These are phyloP conservation scores for Blyttiomyces sp. DNA, from an alignment of 371 early-diverging fungal species.

Conservation along the genomic window DNA sequence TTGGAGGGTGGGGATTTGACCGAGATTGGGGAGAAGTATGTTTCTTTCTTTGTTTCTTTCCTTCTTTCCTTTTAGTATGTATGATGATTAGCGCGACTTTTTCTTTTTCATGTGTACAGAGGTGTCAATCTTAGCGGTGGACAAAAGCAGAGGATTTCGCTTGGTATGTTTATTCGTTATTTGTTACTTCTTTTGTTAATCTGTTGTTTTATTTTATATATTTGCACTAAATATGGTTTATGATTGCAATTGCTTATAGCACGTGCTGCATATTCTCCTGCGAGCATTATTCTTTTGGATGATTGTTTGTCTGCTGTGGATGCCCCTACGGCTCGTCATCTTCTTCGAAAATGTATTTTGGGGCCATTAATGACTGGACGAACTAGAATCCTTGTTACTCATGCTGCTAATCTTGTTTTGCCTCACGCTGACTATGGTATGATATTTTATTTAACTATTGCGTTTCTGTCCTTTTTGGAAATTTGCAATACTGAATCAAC, in stretches of 20 bases:
- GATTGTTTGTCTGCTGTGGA: slow-evolving; percentile 72
- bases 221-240: neutral
- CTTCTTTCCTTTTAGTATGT: neutral
- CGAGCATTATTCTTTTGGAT: slow-evolving; percentile 32
- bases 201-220: neutral
- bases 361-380: slow-evolving; percentile 59
- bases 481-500: too few relatives aligned
- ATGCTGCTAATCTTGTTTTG: slow-evolving; percentile 60
- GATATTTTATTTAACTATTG: neutral
- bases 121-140: slow-evolving; percentile 29
- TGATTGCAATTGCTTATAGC: slow-evolving; percentile 27
- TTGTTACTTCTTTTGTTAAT: neutral
- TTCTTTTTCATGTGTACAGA: neutral
- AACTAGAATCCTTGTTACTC: slow-evolving; percentile 83
- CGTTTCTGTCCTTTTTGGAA: neutral
- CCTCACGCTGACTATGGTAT: slow-evolving; percentile 27
- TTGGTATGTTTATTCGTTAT: slow-evolving; percentile 1
- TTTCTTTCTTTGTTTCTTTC: neutral
- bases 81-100: neutral
- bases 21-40: slow-evolving; percentile 80
- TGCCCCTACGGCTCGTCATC: slow-evolving; percentile 82
- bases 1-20: slow-evolving; percentile 81
- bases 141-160: slow-evolving; percentile 18
- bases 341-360: slow-evolving; percentile 44
- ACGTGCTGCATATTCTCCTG: slow-evolving; percentile 41